Evolutionary conservation across 2,329 filamentous ascomycete species (phyloP).

Genomic region (Aspergillus tamarii): DNA sequence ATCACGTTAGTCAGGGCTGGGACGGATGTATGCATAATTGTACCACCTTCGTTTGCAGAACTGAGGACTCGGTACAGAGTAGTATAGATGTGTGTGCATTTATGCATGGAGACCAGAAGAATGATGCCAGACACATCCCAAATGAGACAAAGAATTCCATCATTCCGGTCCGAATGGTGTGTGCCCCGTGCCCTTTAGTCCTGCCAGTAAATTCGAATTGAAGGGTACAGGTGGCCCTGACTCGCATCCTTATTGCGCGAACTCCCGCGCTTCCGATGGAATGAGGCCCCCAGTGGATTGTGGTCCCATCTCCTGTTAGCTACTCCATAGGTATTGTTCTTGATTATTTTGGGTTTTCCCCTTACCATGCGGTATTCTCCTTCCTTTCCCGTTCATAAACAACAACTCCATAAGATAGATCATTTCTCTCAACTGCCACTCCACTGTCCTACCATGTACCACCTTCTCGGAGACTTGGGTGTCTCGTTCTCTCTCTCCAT

Average conservation of each 20-base stretch:
- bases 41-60: not conserved
- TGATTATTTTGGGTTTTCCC: not conserved
- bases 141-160: not conserved
- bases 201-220: not conserved
- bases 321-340: not conserved
- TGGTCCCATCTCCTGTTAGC: slow-evolving; percentile 1
- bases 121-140: not conserved
- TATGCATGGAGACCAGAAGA: not conserved
- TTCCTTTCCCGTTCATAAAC: not conserved
- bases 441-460: not conserved
- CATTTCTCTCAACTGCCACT: too few species aligned
- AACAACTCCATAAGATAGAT: not conserved
- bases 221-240: not conserved
- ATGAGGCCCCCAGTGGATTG: not conserved
- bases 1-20: not conserved
- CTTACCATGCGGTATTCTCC: not conserved
- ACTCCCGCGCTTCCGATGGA: slow-evolving; percentile 6
- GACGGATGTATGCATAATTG: slow-evolving; percentile 7
- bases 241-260: slow-evolving; percentile 5
- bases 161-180: not conserved
- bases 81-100: not conserved
- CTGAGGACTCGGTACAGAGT: not conserved
- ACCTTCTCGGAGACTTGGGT: not conserved
- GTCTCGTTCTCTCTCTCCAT: not conserved
- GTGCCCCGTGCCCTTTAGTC: not conserved